Percentiles rank a stretch among this genome's conserved stretches.
These are phyloP conservation scores for Pythium dissimile DNA, from an alignment of 352 stramenopile species.

Conservation along the genomic window DNA sequence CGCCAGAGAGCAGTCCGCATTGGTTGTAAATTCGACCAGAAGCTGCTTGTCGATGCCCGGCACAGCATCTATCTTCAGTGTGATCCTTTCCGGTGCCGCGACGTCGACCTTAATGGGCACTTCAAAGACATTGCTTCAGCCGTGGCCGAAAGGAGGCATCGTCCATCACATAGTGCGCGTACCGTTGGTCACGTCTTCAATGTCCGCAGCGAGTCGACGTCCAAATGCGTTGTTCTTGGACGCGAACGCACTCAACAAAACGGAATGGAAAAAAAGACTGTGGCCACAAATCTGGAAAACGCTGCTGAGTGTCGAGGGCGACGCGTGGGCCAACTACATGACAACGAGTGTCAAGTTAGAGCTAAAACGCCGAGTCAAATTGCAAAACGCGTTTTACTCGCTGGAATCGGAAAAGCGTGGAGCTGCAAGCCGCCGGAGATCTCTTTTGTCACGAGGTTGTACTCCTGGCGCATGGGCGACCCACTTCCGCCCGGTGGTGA, in stretches of 20 bases:
- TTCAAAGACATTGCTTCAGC: no score
- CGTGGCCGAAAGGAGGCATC: no score
- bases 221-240: slow-evolving; percentile 73
- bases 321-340: slow-evolving; percentile 54
- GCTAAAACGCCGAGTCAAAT: no score
- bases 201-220: slow-evolving; percentile 52
- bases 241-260: slow-evolving; percentile 72
- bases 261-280: slow-evolving; percentile 85
- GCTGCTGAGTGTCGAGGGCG: slow-evolving; percentile 48
- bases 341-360: no score
- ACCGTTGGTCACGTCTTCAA: slow-evolving; percentile 66
- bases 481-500: slow-evolving; percentile 37
- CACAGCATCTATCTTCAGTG: slow-evolving; percentile 69
- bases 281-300: slow-evolving; percentile 80
- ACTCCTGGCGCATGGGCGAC: slow-evolving; percentile 70
- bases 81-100: slow-evolving; percentile 68
- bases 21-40: slow-evolving; percentile 67
- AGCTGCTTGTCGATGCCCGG: slow-evolving; percentile 50
- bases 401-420: slow-evolving; percentile 78
- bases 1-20: slow-evolving; percentile 61
- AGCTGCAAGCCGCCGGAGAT: slow-evolving; percentile 79
- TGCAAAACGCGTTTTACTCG: no score
- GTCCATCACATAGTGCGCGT: no score
- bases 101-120: slow-evolving; percentile 82
- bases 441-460: slow-evolving; percentile 80